Evolutionary conservation across 2,329 filamentous ascomycete species (phyloP), one percentile per base, ranked within the genome.

Genomic region (Paracorniculantispora psalliotae): DNA sequence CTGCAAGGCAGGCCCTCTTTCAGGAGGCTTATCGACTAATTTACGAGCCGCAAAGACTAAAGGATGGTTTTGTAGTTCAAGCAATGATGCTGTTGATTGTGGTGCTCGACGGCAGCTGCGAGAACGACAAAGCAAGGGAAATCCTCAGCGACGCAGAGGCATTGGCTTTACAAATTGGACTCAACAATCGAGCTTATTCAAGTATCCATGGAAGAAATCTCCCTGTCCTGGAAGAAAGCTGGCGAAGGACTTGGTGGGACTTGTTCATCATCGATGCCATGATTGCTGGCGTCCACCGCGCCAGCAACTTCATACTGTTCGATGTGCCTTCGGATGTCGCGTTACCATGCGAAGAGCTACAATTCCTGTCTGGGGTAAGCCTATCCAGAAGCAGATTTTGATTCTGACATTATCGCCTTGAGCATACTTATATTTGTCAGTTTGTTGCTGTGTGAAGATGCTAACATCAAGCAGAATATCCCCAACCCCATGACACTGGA

Each of bases 181-280:
- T 97, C 72, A 86, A 96, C 68, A 84, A 83, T 10, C 79, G 83
- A 50, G 79, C 82, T 0, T 96, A 86, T 69, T 87, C 91, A 0
- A 73, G 79, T 0, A 72, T 80, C 5, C 78, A 91, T 65, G 87
- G 88, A 17, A 77, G 80, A 28, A 84, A 84, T 5, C 83, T 88
- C 61, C 79, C 84, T 0, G 78, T 91, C 1, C 70, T 92, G 3
- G 90, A 93, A 69, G 92, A 97, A 72, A 90, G 88, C 69, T 88
- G 91, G 83, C 83, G 91, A 19, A 81, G 92, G 60, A 97, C 92
- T 1, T 97, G 92, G 92, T 97, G 92, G 92, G 91, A 85, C 62
- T 69, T 85, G 4, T 93, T 88, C 68, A 82, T 90, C n/a, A 82
- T 91, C 15, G 91, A 96, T 69, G 90, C 88, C 57, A 88, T 96